Conservation (phyloP, 208 protist genomes). For the Trypanosomatidae sp. region DNA sequence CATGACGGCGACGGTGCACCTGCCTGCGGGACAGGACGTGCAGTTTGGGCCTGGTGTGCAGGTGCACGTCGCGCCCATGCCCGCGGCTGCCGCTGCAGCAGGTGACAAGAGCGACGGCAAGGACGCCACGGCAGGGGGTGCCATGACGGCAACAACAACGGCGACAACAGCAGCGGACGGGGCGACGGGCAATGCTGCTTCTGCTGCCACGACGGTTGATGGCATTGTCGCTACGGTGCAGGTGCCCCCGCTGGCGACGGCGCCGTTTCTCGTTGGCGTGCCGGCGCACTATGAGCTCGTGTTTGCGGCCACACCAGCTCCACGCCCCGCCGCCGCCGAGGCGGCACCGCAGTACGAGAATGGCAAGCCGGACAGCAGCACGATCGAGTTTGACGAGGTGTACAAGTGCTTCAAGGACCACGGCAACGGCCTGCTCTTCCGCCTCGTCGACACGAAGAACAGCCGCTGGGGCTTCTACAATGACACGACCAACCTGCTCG, state of each 20-base stretch:
- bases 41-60: slow-evolving; percentile 20
- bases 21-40: slow-evolving; percentile 7
- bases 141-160: no score
- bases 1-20: slow-evolving; percentile 50
- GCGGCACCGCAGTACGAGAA: slow-evolving; percentile 20
- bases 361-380: slow-evolving; percentile 17
- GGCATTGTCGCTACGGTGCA: slow-evolving; percentile 29
- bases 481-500: slow-evolving; percentile 40
- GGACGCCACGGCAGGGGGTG: background rate
- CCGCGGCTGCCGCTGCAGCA: no score
- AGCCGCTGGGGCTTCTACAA: slow-evolving; percentile 70
- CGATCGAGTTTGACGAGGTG: slow-evolving; percentile 29
- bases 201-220: background rate
- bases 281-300: slow-evolving; percentile 31
- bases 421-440: slow-evolving; percentile 66
- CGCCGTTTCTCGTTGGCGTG: slow-evolving; percentile 36
- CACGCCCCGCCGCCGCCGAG: background rate
- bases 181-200: slow-evolving; percentile 13
- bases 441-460: slow-evolving; percentile 26
- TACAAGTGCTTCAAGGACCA: slow-evolving; percentile 69
- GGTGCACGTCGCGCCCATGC: no score
- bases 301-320: slow-evolving; percentile 20
- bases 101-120: no score
- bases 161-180: slow-evolving; percentile 10
- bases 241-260: slow-evolving; percentile 42